Conservation (phyloP, 2,329 filamentous ascomycete species). For the Beauveria asiatica region DNA sequence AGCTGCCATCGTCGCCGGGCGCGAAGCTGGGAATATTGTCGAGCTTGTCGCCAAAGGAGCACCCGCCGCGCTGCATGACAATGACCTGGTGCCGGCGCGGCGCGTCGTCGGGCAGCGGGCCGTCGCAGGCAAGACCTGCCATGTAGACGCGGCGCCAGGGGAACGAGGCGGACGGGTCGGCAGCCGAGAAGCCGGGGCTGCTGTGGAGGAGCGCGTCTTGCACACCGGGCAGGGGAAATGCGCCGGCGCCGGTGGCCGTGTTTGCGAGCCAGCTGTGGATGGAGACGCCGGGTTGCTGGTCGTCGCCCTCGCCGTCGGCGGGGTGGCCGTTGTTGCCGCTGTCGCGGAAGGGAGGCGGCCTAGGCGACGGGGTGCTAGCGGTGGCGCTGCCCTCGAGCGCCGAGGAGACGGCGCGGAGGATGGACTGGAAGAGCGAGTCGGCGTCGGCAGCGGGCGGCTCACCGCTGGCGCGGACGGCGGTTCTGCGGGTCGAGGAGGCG, state of each 20-base stretch:
- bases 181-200: conserved; percentile 33
- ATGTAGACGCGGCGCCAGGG: conserved; percentile 66
- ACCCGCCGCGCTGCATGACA: conserved; percentile 72
- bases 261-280: conserved; percentile 44
- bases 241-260: conserved; percentile 46
- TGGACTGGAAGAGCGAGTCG: conserved; percentile 33
- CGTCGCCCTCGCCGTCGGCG: conserved; percentile 19
- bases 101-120: conserved; percentile 42
- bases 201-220: conserved; percentile 42
- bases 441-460: conserved; percentile 14
- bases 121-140: conserved; percentile 58
- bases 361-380: neutral
- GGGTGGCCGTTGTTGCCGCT: conserved; percentile 16
- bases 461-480: conserved; percentile 4
- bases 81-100: conserved; percentile 63
- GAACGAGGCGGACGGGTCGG: conserved; percentile 36
- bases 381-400: conserved; percentile 23
- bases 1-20: conserved; percentile 12
- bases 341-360: conserved; percentile 14
- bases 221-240: conserved; percentile 61
- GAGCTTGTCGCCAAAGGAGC: conserved; percentile 77
- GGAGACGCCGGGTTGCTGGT: conserved; percentile 22
- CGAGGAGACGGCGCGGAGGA: conserved; percentile 38
- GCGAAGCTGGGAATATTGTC: conserved; percentile 73
- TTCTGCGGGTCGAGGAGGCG: neutral